phyloP scores from a whole-genome alignment of 352 stramenopile species.

The Pythium folliculosum region DNA sequence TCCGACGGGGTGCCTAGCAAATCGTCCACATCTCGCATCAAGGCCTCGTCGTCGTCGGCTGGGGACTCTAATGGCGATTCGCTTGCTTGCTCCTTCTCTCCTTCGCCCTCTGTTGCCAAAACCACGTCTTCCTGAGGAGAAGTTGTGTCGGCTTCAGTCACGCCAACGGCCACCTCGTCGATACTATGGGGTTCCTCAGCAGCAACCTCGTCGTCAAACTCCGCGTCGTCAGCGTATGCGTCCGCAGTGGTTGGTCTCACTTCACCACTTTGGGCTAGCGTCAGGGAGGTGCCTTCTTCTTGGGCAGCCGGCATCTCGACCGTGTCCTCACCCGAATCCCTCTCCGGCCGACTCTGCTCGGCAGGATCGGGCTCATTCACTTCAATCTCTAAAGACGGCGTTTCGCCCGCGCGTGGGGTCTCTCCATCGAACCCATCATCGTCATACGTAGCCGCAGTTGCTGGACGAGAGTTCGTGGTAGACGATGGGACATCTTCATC shows the following conservation, averaged over 20 bases:
- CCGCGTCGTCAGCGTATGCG: constrained; percentile 37
- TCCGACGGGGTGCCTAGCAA: not conserved
- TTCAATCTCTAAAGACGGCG: not conserved
- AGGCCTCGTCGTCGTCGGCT: not conserved
- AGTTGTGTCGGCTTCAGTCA: not conserved
- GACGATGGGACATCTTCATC: not conserved
- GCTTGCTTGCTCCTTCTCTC: not conserved
- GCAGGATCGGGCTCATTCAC: not conserved
- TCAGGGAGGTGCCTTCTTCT: not conserved
- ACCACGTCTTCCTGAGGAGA: not conserved
- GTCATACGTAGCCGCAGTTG: constrained; percentile 15
- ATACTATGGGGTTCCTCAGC: not conserved
- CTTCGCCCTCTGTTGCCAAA: not conserved
- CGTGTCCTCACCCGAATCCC: not conserved
- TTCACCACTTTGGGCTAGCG: not conserved
- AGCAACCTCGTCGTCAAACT: constrained; percentile 23
- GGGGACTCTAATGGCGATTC: not conserved
- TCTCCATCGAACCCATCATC: constrained; percentile 10
- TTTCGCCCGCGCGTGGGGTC: not conserved
- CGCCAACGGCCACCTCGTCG: not conserved
- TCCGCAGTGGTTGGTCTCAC: constrained; percentile 22
- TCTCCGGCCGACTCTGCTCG: not conserved
- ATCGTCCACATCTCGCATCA: not conserved
- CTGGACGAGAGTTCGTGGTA: not conserved
- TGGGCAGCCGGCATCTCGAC: not conserved